Evolutionary conservation across 192 early-diverging fungal genomes (phyloP), one percentile per base, ranked within the genome.

Genomic region (Cladochytrium replicatum): DNA sequence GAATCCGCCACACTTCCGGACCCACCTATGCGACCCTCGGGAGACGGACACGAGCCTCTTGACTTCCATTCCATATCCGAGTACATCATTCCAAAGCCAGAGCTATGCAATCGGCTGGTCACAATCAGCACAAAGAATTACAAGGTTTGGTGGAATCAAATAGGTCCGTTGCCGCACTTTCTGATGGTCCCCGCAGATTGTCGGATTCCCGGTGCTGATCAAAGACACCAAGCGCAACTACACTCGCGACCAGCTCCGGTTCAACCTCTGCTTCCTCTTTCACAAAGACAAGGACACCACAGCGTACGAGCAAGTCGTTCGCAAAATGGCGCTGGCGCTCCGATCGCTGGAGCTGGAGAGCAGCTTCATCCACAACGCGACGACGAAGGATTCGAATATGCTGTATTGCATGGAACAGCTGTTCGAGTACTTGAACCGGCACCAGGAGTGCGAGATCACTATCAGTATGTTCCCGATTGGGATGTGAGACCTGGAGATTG

Each of bases 181-280:
- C n/a, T n/a, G n/a, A n/a, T n/a, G n/a, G n/a, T n/a, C n/a, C n/a
- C n/a, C n/a, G n/a, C n/a, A 37, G 34, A 17, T 37, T 13, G 13
- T 48, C 19, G 52, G 83, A 3, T 72, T 62, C 43, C 90, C 88
- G 3, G 80, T 93, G 5, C 53, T 59, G 24, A 79, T 93, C n/a
- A 61, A 75, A 23, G 73, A 85, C 46, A 41, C 69, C 39, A 67
- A 78, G 37, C n/a, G n/a, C n/a, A n/a, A n/a, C n/a, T 87, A 91
- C 50, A 63, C 68, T 42, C 69, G 95, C 19, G 93, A 92, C 63
- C 81, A 75, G 25, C 68, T 93, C 41, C 73, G 90, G 23, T 98
- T 93, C 69, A 98, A 98, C 64, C 69, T 93, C 39, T 85, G 87
- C 46, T 95, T 98, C 78, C 85, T 91, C 8, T 96, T 98, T 73